Evolutionary conservation across 345 rosid species (phyloP).

Genomic region (Eucalyptus camaldulensis): DNA sequence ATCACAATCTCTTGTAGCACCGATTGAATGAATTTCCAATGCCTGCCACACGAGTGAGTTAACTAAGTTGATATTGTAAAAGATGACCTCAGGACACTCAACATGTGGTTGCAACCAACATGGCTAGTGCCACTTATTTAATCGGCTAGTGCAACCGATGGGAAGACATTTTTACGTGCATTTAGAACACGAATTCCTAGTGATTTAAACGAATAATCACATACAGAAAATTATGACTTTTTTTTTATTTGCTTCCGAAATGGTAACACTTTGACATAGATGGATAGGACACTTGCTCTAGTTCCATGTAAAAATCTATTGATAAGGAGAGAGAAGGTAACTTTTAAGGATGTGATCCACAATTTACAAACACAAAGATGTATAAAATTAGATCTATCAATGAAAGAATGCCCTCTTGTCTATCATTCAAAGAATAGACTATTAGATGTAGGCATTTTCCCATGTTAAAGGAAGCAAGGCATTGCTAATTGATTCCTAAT

Average conservation of each 20-base stretch:
- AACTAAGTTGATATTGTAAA: neutral
- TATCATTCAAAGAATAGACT: no score
- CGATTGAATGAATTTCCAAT: neutral
- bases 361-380: neutral
- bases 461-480: no score
- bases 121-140: neutral
- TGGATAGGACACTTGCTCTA: neutral
- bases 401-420: neutral
- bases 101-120: neutral
- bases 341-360: neutral
- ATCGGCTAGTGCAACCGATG: neutral
- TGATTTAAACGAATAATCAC: neutral
- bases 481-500: no score
- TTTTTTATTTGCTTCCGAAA: neutral
- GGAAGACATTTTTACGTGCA: neutral
- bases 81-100: neutral
- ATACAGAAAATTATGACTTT: neutral
- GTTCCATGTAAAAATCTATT: neutral
- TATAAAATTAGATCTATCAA: neutral
- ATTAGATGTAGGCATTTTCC: no score
- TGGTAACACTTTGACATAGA: no score
- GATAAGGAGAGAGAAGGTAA: neutral
- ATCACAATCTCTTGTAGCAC: neutral
- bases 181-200: no score
- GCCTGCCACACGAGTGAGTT: neutral